Evolutionary conservation across 2,329 filamentous ascomycete species (phyloP).

Genomic region (Penicillium sclerotiorum): DNA sequence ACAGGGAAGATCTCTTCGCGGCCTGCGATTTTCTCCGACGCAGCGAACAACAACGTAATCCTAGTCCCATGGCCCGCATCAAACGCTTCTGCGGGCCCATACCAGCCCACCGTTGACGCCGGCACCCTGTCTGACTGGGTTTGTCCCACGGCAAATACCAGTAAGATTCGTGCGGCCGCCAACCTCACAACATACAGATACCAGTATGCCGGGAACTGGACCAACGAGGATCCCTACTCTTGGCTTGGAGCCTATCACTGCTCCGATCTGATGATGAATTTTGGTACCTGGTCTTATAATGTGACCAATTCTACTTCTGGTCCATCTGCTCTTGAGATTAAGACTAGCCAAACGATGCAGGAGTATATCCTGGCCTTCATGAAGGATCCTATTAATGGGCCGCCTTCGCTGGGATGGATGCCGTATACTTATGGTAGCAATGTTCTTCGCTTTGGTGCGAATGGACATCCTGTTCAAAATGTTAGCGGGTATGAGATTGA

Average conservation of each 20-base stretch:
- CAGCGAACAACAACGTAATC: constrained; percentile 18
- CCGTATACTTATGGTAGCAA: constrained; percentile 21
- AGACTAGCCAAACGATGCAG: constrained; percentile 8
- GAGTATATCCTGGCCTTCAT: constrained; percentile 11
- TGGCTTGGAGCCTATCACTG: constrained; percentile 50
- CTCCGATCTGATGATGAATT: constrained; percentile 42
- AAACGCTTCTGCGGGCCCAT: constrained; percentile 4
- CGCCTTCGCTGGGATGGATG: constrained; percentile 12
- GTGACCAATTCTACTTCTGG: neutral
- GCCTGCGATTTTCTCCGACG: constrained; percentile 16
- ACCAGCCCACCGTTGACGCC: constrained; percentile 6
- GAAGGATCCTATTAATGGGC: constrained; percentile 11
- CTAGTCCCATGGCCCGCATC: constrained; percentile 11
- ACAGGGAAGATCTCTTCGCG: constrained; percentile 6
- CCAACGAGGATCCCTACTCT: constrained; percentile 39
- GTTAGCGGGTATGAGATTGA: constrained; percentile 28
- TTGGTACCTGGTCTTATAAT: constrained; percentile 40
- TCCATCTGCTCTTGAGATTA: neutral
- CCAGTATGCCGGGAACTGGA: constrained; percentile 43
- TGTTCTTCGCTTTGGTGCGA: constrained; percentile 29
- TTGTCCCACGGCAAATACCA: constrained; percentile 32
- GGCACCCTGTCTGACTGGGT: constrained; percentile 20
- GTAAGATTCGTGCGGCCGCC: constrained; percentile 28
- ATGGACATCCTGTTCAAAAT: constrained; percentile 24
- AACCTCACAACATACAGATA: constrained; percentile 42